A percentile compares a stretch with the other conserved stretches of the same genome.
phyloP scores from a whole-genome alignment of 106 monocot species.

The Platanthera zijinensis region DNA sequence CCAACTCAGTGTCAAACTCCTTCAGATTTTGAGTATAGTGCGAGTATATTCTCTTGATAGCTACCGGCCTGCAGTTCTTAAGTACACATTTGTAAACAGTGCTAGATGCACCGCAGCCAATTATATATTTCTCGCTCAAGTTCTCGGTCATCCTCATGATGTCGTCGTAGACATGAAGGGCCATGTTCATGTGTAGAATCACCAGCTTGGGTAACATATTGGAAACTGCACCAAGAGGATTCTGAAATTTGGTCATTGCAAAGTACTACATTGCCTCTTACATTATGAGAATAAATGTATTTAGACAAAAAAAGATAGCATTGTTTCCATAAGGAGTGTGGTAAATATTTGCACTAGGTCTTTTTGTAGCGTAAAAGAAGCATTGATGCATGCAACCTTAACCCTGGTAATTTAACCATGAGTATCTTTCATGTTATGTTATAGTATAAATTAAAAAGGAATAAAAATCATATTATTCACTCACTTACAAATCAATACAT shows the following conservation, averaged over 20 bases:
- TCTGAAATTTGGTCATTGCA: neutral
- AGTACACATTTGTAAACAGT: conserved; percentile 92
- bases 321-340: no score
- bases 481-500: no score
- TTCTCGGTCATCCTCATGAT: conserved; percentile 99
- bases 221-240: conserved; percentile 29
- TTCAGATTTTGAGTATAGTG: conserved; percentile 78
- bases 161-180: conserved; percentile 95
- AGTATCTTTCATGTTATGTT: no score
- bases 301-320: neutral
- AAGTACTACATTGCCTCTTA: neutral
- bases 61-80: conserved; percentile 93
- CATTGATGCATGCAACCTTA: no score
- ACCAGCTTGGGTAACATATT: conserved; percentile 73
- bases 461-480: no score
- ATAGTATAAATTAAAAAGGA: no score
- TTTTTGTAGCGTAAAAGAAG: no score
- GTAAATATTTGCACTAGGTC: no score
- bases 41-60: conserved; percentile 76
- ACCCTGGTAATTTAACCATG: no score
- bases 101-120: conserved; percentile 92
- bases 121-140: conserved; percentile 87
- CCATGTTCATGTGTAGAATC: conserved; percentile 97
- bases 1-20: conserved; percentile 90
- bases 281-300: neutral